Conservation (phyloP, 495 filamentous ascomycete genomes). For the Bombardia bombarda region DNA sequence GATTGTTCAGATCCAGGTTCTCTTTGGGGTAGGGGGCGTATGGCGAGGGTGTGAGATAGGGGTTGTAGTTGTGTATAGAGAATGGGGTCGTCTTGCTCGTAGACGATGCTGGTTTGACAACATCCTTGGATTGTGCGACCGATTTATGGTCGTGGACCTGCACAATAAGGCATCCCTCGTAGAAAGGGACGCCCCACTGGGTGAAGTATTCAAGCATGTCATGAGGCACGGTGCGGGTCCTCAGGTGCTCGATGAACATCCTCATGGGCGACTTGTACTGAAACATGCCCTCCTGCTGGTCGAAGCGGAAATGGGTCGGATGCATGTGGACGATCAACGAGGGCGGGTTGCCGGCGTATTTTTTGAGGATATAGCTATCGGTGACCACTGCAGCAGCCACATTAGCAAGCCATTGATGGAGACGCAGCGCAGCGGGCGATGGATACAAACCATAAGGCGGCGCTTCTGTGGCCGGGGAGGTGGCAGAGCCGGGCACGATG, state of each 20-base stretch:
- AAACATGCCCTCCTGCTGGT: constrained; percentile 88
- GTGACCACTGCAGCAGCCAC: constrained; percentile 48
- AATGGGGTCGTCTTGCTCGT: constrained; percentile 58
- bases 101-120: constrained; percentile 45
- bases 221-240: constrained; percentile 41
- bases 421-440: background rate
- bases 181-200: constrained; percentile 65
- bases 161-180: constrained; percentile 93
- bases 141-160: constrained; percentile 80
- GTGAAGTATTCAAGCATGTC: constrained; percentile 52
- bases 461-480: constrained; percentile 28
- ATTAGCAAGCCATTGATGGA: background rate
- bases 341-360: constrained; percentile 66
- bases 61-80: constrained; percentile 85
- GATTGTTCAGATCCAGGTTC: constrained; percentile 26
- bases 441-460: constrained; percentile 41
- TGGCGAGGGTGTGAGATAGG: constrained; percentile 79
- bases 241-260: constrained; percentile 65
- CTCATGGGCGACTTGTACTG: constrained; percentile 86
- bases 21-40: constrained; percentile 72
- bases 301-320: constrained; percentile 80
- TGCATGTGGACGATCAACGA: constrained; percentile 84
- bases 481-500: constrained; percentile 29
- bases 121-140: constrained; percentile 48
- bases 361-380: constrained; percentile 69